Base-by-base conservation (phyloP, 2,329 filamentous ascomycete genomes). In the Exophiala bonariae region DNA sequence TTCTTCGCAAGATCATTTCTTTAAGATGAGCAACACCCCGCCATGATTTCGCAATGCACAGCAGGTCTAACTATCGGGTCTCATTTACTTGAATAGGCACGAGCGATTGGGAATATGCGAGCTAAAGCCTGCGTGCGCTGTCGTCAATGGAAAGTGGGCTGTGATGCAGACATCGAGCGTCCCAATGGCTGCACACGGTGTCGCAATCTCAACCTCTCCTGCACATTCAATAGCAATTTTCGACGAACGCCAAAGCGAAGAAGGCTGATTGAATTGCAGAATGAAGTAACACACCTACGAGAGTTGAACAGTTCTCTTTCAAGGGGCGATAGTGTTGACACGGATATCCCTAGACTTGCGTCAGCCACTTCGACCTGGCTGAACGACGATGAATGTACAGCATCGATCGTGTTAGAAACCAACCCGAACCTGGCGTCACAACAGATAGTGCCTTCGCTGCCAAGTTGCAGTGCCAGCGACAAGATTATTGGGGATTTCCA, bases 111-210 rank as follows among this genome's bases (percentile, higher is more conserved):
- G 19, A 43, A 32, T 18, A 50, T 50, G 47, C 40, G 26, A 38
- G 42, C 47, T 2, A 50, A 50, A 31, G 47, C 47, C 6, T 50
- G 47, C 26, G 45, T 20, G 2, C 41, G 42, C 32, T 50, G 47
- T 31, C 47, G 47, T 7, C 47, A 50, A 26, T 50, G 47, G 47
- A 50, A 50, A 28, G 38, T 42, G 10, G 42, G 42, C 13, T 50
- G 47, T 20, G 41, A 46, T 16, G 42, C 42, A 28, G 32, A 46
- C n/a, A 19, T 38, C 22, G 31, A 41, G 13, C 37, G 42, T 2
- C 30, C 42, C 13, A 26, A 50, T 10, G 42, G 42, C 33, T 50
- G 47, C 19, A 46, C 47, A 16, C 42, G 47, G 4, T 50, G 47
- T 33, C 47, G 32, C 23, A 22, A 42, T 16, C 37, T 30, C 28